Conservation (phyloP, 1,284 basidiomycete species). For the Ceratobasidium sp. region DNA sequence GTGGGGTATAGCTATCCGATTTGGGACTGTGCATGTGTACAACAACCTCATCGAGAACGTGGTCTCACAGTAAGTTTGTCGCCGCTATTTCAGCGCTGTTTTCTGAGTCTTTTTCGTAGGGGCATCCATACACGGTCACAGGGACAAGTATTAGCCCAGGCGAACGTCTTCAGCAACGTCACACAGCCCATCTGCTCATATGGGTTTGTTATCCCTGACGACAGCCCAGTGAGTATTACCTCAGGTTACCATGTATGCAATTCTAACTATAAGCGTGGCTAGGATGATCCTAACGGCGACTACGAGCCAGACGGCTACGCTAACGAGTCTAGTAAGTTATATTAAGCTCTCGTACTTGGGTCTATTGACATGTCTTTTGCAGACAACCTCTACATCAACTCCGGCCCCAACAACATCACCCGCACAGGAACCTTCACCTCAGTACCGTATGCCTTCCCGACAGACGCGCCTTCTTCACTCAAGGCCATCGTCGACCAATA, state of each 20-base stretch:
- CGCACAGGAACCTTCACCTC: slow-evolving; percentile 20
- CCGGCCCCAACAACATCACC: slow-evolving; percentile 34
- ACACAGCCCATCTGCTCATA: slow-evolving; percentile 28
- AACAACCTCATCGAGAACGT: slow-evolving; percentile 32
- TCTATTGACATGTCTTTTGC: not conserved
- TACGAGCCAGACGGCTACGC: slow-evolving; percentile 37
- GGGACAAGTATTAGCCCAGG: slow-evolving; percentile 30
- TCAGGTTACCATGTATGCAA: not conserved
- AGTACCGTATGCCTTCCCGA: slow-evolving; percentile 18
- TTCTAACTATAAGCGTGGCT: not conserved
- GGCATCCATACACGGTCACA: slow-evolving; percentile 33
- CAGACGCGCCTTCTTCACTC: slow-evolving; percentile 16
- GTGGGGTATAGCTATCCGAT: slow-evolving; percentile 10
- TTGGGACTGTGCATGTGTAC: slow-evolving; percentile 31
- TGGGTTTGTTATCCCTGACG: slow-evolving; percentile 34
- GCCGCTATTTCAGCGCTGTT: not conserved
- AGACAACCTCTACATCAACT: slow-evolving; percentile 33
- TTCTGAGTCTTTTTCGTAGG: not conserved
- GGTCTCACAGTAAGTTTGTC: slow-evolving; percentile 27
- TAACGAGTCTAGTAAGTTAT: slow-evolving; percentile 27
- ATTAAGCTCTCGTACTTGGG: not conserved
- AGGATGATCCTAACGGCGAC: slow-evolving; percentile 27
- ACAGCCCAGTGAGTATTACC: slow-evolving; percentile 26
- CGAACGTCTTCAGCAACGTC: slow-evolving; percentile 33
- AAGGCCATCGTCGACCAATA: slow-evolving; percentile 29